Conservation (phyloP, 192 early-diverging fungal genomes). For the Linnemannia hyalina region DNA sequence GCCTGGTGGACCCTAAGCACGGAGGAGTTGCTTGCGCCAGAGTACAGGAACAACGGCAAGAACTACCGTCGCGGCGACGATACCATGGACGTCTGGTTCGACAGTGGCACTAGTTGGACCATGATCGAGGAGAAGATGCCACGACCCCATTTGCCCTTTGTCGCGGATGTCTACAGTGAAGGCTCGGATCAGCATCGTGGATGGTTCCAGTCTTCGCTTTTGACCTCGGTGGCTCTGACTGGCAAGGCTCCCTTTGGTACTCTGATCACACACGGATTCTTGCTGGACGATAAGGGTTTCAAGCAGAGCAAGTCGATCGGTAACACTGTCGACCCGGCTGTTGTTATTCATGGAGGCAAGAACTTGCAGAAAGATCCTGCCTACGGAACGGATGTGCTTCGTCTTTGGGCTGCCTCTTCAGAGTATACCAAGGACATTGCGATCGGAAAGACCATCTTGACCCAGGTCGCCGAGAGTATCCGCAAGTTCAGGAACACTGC, state of each 20-base stretch:
- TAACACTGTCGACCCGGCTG: slow-evolving; percentile 76
- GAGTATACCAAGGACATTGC: slow-evolving; percentile 82
- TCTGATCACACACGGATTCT: slow-evolving; percentile 87
- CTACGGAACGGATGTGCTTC: slow-evolving; percentile 80
- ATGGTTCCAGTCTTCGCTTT: slow-evolving; percentile 87
- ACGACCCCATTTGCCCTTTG: slow-evolving; percentile 41
- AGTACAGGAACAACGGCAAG: slow-evolving; percentile 68
- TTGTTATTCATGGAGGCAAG: slow-evolving; percentile 79
- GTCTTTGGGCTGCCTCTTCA: slow-evolving; percentile 80
- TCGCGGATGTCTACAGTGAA: slow-evolving; percentile 82
- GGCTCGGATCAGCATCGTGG: slow-evolving; percentile 89
- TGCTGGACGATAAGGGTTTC: slow-evolving; percentile 80
- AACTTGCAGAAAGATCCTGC: slow-evolving; percentile 77
- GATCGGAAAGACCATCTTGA: slow-evolving; percentile 75
- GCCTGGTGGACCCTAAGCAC: slow-evolving; percentile 79
- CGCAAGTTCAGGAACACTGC: slow-evolving; percentile 83
- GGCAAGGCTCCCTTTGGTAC: slow-evolving; percentile 77
- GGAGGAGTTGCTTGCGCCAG: slow-evolving; percentile 71
- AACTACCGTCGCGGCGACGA: slow-evolving; percentile 74
- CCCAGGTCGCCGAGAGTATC: slow-evolving; percentile 72
- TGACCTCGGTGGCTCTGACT: slow-evolving; percentile 77
- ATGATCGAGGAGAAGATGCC: slow-evolving; percentile 64
- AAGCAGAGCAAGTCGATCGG: slow-evolving; percentile 91
- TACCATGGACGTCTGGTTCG: slow-evolving; percentile 93
- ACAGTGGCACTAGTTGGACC: slow-evolving; percentile 85